Evolutionary conservation across 768 basidiomycete species (phyloP).

Genomic region (Macrolepiota albuminosa): DNA sequence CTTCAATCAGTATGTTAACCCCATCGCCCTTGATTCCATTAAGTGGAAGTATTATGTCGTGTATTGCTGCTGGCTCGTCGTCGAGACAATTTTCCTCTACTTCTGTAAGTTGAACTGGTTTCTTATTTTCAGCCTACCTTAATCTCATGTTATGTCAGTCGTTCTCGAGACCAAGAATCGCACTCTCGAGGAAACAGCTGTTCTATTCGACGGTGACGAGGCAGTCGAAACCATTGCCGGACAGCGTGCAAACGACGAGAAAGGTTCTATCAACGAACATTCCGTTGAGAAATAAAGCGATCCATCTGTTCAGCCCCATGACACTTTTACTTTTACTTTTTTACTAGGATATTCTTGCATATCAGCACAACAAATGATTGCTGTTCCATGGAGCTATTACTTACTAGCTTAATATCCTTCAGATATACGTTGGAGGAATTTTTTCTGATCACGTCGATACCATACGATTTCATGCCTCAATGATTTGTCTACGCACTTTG

Average conservation of each 20-base stretch:
- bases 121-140: neutral
- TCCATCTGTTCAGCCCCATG: neutral
- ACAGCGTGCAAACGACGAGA: conserved; percentile 25
- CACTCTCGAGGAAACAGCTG: conserved; percentile 79
- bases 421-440: neutral
- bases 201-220: conserved; percentile 70
- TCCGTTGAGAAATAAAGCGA: conserved; percentile 14
- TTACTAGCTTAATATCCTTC: conserved; percentile 6
- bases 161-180: conserved; percentile 69
- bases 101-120: conserved; percentile 34
- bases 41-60: conserved; percentile 81
- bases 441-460: conserved; percentile 1
- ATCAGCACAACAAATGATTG: conserved; percentile 1
- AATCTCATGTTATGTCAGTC: conserved; percentile 20
- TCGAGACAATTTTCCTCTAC: conserved; percentile 62
- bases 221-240: conserved; percentile 34
- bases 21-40: conserved; percentile 60
- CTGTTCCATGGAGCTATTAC: neutral
- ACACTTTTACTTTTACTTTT: neutral
- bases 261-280: conserved; percentile 28
- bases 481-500: conserved; percentile 1
- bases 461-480: conserved; percentile 7
- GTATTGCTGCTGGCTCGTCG: conserved; percentile 66
- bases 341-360: neutral
- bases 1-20: conserved; percentile 89